These are phyloP conservation scores for Botryococcus braunii DNA, from an alignment of 163 green algal genomes.

Conservation along the genomic window DNA sequence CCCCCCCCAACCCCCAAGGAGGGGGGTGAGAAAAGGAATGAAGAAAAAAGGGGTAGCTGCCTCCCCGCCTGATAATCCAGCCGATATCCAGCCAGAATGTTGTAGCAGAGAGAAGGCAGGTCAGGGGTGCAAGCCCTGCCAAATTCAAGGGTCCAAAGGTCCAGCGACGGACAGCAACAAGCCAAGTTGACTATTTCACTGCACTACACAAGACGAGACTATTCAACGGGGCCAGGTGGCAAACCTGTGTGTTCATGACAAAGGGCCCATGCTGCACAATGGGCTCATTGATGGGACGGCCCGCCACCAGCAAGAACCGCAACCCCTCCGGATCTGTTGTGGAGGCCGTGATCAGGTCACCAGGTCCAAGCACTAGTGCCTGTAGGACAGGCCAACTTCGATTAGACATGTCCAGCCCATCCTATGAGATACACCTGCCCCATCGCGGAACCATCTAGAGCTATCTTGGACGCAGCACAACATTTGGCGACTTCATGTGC, in stretches of 20 bases:
- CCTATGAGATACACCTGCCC: no score
- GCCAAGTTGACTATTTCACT: background rate
- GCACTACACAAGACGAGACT: background rate
- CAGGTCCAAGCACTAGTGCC: slow-evolving; percentile 15
- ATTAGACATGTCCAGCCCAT: no score
- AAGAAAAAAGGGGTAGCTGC: no score
- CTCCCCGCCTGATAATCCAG: no score
- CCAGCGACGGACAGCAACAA: background rate
- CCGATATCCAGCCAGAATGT: background rate
- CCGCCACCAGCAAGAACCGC: slow-evolving; percentile 76
- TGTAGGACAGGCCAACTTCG: no score
- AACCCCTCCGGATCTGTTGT: slow-evolving; percentile 31
- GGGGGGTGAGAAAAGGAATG: no score
- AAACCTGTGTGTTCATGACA: slow-evolving; percentile 60
- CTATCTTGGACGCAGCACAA: no score
- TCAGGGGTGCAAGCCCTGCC: background rate
- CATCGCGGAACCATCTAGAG: no score
- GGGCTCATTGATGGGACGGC: slow-evolving; percentile 73
- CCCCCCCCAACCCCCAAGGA: no score
- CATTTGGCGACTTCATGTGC: no score
- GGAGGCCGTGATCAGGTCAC: slow-evolving; percentile 20
- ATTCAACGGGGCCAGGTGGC: background rate
- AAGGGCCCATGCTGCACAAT: slow-evolving; percentile 76
- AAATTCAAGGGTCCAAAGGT: background rate
- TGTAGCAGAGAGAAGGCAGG: background rate